Base-by-base conservation (phyloP, 441 rosid genomes). In the Jatropha multifida region DNA sequence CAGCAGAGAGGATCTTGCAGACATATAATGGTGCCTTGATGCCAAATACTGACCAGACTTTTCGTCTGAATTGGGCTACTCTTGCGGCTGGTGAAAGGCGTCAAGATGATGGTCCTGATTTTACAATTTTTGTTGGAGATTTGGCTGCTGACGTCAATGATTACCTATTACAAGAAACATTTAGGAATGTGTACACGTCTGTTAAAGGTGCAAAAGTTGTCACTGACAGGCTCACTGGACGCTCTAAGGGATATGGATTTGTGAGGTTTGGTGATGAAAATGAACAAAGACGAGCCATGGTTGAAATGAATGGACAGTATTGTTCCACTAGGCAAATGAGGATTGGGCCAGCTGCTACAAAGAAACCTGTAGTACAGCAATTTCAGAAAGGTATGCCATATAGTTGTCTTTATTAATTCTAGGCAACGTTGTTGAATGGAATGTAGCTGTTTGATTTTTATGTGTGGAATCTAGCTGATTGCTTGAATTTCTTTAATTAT, bases 241-340 rank as follows among this genome's bases (percentile, higher is more conserved):
- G 92, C 27, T 87, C 99, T 41, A 95, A 95, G 84, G 99, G 98
- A 0, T 95, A 93, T 83, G 99, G 98, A 52, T 95, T 95, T 89
- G 96, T 95, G 58, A 92, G 88, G 68, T 93, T 95, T 85, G 89
- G 83, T 18, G 96, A 95, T 79, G 97, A 95, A 78, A 85, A 49
- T 73, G 99, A 94, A 73, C 97, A 91, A 79, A 48, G 82, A 52
- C 93, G 91, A 48, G 94, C 99, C 56, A 93, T 94, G 97, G 86
- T 84, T 51, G 99, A 94, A 79, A 94, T 93, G 98, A 94, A 93
- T 77, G 99, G 99, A 48, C 86, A 84, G 42, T 89, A 78, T 72
- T 94, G 98, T 77, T 89, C 94, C 6, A 84, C 92, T 8, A 89
- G 99, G 88, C 90, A 96, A 56, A 92, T 94, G 98, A 88, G 98